Percentiles rank a stretch among this genome's conserved stretches.
These are phyloP conservation scores for Ceratocystis variospora DNA, from an alignment of 2,329 filamentous ascomycete species.

Conservation along the genomic window DNA sequence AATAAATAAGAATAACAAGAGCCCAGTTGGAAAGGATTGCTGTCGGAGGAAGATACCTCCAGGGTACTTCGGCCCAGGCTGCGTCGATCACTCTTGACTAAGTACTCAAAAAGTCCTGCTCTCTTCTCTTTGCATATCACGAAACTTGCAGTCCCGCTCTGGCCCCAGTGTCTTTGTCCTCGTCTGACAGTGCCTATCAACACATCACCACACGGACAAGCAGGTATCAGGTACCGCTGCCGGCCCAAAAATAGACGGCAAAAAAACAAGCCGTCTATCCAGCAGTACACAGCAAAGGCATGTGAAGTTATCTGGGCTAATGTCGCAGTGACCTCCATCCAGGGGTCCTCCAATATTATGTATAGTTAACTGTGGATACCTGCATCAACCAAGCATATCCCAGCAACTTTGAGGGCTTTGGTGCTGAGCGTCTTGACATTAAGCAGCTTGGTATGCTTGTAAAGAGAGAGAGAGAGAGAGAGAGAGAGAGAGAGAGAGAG, in stretches of 20 bases:
- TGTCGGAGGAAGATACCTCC: not conserved
- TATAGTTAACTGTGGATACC: not conserved
- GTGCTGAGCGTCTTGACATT: not conserved
- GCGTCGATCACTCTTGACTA: conserved; percentile 3
- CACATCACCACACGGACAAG: not conserved
- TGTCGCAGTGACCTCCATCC: not conserved
- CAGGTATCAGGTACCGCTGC: not conserved
- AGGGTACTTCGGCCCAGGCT: conserved; percentile 7
- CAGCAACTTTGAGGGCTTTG: not conserved
- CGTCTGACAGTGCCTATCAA: not conserved
- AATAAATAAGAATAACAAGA: not conserved
- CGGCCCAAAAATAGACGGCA: not conserved
- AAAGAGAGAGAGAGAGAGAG: not conserved
- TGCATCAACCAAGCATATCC: not conserved
- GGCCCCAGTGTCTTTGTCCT: not conserved
- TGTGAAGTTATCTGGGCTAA: not conserved
- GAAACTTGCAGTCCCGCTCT: too few species aligned
- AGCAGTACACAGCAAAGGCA: not conserved
- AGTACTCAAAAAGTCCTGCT: conserved; percentile 5
- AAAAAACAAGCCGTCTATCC: not conserved
- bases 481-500: not conserved
- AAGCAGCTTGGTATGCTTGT: not conserved
- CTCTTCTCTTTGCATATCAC: not conserved
- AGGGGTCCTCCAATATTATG: not conserved
- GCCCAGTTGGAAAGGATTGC: not conserved